These are phyloP conservation scores for Phaeophleospora eucalypticola DNA, from an alignment of 2,329 filamentous ascomycete genomes.

Conservation along the genomic window DNA sequence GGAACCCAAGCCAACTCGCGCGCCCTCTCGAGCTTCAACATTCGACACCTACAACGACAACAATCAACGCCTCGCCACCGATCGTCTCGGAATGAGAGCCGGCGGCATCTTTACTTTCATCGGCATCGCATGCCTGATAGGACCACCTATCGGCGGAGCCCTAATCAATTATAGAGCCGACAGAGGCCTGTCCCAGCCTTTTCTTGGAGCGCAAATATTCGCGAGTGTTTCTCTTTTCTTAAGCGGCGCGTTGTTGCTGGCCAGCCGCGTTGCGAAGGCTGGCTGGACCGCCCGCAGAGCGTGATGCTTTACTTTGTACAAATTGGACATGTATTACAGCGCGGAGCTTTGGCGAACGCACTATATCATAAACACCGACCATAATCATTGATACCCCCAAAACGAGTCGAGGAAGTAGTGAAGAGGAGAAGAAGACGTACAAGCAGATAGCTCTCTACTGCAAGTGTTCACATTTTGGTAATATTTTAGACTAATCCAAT, in stretches of 20 bases:
- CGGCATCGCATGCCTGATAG: constrained; percentile 23
- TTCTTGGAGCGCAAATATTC: constrained; percentile 25
- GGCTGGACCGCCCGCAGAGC: constrained; percentile 22
- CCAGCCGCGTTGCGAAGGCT: constrained; percentile 20
- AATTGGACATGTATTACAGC: too few species aligned
- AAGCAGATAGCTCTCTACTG: too few species aligned
- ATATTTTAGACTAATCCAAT: too few species aligned
- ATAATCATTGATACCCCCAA: too few species aligned
- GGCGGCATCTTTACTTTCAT: constrained; percentile 25
- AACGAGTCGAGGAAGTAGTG: too few species aligned
- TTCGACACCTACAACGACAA: not conserved
- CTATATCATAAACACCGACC: too few species aligned
- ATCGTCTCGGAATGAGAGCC: constrained; percentile 24
- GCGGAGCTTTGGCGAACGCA: too few species aligned
- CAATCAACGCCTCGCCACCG: constrained; percentile 6
- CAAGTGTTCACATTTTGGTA: too few species aligned
- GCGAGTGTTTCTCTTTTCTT: constrained; percentile 19
- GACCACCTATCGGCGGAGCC: constrained; percentile 27
- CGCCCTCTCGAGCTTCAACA: not conserved
- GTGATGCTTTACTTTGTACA: constrained; percentile 5
- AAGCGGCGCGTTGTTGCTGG: constrained; percentile 21
- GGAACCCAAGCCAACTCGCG: not conserved
- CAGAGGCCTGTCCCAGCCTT: constrained; percentile 15
- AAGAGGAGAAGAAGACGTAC: too few species aligned
- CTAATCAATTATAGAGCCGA: constrained; percentile 18